Percentiles rank a stretch among this genome's conserved stretches.
Conservation (phyloP, 1,284 basidiomycete species). For the Porogramme epimiltina region DNA sequence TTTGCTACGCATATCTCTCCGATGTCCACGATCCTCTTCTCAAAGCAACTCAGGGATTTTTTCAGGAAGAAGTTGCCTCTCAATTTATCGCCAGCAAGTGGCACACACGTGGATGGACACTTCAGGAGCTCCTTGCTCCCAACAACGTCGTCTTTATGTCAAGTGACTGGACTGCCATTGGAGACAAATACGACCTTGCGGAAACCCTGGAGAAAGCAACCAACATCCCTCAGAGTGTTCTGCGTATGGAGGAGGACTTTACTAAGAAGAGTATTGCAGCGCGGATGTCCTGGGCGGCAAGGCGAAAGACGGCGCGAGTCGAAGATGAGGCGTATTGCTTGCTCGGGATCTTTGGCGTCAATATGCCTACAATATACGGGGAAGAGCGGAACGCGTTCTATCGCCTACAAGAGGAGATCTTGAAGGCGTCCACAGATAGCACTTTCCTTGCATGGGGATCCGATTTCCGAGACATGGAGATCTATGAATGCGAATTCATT, state of each 20-base stretch:
- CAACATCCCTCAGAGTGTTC: not conserved
- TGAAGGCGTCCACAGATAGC: not conserved
- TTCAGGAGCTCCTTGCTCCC: constrained; percentile 3
- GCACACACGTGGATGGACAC: constrained; percentile 1
- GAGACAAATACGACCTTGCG: not conserved
- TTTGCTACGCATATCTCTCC: constrained; percentile 10
- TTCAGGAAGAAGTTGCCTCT: not conserved
- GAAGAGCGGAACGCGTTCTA: not conserved
- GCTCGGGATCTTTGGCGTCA: not conserved
- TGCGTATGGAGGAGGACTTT: not conserved
- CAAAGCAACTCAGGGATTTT: no score
- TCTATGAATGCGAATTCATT: no score
- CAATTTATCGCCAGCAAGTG: constrained; percentile 1
- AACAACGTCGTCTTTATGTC: not conserved
- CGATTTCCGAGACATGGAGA: no score
- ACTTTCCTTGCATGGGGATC: not conserved
- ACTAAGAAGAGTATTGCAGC: not conserved
- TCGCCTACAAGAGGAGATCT: constrained; percentile 1
- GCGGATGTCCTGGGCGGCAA: not conserved
- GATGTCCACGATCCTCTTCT: not conserved
- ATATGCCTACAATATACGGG: not conserved
- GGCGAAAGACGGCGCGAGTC: not conserved
- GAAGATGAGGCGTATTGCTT: constrained; percentile 1
- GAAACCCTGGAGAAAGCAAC: not conserved
- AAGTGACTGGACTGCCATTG: not conserved